Conservation (phyloP, 2,329 filamentous ascomycete species). For the Fusarium chaquense region DNA sequence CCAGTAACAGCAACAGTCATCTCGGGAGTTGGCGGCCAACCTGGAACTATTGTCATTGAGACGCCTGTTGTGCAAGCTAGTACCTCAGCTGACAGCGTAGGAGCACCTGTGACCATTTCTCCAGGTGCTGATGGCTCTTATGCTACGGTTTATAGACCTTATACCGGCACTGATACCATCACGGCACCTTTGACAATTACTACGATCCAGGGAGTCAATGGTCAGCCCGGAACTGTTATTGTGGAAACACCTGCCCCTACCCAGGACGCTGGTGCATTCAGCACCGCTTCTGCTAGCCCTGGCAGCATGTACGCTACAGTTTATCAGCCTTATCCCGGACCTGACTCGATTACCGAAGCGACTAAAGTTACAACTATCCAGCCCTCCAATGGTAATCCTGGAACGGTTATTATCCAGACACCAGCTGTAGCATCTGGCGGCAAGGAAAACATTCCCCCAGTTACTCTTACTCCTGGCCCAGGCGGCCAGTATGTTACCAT, state of each 20-base stretch:
- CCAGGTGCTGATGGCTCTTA: constrained; percentile 16
- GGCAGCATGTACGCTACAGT: constrained; percentile 17
- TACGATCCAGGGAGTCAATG: constrained; percentile 8
- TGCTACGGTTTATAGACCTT: constrained; percentile 21
- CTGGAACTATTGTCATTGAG: constrained; percentile 24
- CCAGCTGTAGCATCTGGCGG: constrained; percentile 8
- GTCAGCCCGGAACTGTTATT: constrained; percentile 23
- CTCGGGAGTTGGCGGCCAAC: constrained; percentile 4
- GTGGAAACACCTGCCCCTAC: constrained; percentile 16
- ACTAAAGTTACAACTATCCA: constrained; percentile 29
- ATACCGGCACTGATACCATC: constrained; percentile 3
- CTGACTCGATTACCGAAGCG: constrained; percentile 15
- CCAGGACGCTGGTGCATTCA: not conserved
- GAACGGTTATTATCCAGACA: constrained; percentile 32
- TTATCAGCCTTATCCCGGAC: constrained; percentile 26
- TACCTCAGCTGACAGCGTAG: not conserved
- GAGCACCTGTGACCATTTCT: constrained; percentile 10
- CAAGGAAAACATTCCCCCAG: constrained; percentile 18
- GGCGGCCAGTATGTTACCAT: constrained; percentile 19
- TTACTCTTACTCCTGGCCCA: constrained; percentile 15
- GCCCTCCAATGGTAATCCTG: constrained; percentile 16
- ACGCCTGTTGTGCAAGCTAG: constrained; percentile 7
- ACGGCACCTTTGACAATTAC: constrained; percentile 18
- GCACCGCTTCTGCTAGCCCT: constrained; percentile 3
- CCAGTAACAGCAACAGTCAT: constrained; percentile 29